Evolutionary conservation across 495 filamentous ascomycete species (phyloP).

Genomic region (Aspergillus mulundensis): DNA sequence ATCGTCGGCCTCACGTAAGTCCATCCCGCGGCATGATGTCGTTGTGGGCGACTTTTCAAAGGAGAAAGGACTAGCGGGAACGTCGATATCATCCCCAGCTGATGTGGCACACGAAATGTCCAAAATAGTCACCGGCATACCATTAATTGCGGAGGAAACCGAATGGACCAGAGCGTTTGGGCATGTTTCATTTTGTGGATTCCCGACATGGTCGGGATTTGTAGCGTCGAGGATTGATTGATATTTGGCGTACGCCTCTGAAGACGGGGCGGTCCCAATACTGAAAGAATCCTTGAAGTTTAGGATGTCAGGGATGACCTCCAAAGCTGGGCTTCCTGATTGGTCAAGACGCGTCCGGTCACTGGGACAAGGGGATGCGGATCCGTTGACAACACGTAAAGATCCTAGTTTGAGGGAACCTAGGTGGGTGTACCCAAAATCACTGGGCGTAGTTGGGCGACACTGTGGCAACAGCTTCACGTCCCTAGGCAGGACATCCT

Average conservation of each 20-base stretch:
- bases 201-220: no score
- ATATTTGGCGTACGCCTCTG: not conserved
- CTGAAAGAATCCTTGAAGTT: no score
- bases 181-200: no score
- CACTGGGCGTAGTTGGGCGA: conserved; percentile 39
- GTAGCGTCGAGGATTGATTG: not conserved
- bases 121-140: conserved; percentile 12
- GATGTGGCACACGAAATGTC: conserved; percentile 18
- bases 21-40: conserved; percentile 4
- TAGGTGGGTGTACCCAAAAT: conserved; percentile 45
- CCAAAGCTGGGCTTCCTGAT: conserved; percentile 10
- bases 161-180: no score
- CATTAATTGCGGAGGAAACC: not conserved
- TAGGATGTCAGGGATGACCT: conserved; percentile 15
- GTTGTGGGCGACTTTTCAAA: conserved; percentile 35
- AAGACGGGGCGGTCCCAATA: not conserved
- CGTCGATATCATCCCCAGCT: conserved; percentile 23
- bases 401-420: conserved; percentile 48
- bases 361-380: conserved; percentile 40
- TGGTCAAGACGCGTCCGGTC: conserved; percentile 26
- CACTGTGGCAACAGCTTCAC: conserved; percentile 4
- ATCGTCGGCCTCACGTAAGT: conserved; percentile 23
- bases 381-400: conserved; percentile 47
- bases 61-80: conserved; percentile 35
- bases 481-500: conserved; percentile 10